Evolutionary conservation across 345 rosid species (phyloP).

Genomic region (Salix koriyanagi): DNA sequence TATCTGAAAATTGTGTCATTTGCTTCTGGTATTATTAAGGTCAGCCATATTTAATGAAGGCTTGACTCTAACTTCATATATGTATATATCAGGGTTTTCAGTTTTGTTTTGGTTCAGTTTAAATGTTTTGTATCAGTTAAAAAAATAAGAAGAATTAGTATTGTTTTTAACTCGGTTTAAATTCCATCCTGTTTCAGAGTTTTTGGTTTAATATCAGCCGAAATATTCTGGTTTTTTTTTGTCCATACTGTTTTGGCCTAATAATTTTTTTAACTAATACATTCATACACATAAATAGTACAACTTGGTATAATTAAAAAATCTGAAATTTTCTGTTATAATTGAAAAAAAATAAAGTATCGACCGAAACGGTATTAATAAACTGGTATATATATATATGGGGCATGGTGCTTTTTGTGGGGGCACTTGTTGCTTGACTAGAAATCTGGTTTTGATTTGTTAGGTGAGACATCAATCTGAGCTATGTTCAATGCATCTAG

Average conservation of each 20-base stretch:
- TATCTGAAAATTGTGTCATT: neutral
- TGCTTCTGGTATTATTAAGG: neutral
- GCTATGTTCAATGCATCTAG: neutral
- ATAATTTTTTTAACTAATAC: too few relatives aligned
- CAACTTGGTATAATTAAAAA: too few relatives aligned
- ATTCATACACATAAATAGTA: too few relatives aligned
- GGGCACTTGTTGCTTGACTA: neutral
- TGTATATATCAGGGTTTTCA: neutral
- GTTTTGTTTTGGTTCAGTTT: too few relatives aligned
- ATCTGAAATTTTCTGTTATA: too few relatives aligned
- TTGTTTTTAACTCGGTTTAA: too few relatives aligned
- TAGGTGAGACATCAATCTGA: neutral
- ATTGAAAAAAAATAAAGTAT: too few relatives aligned
- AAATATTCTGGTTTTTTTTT: too few relatives aligned
- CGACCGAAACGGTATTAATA: too few relatives aligned
- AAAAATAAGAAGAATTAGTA: too few relatives aligned
- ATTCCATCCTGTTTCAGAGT: rapidly evolving
- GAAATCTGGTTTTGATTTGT: neutral
- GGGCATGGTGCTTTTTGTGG: neutral
- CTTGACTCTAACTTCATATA: neutral
- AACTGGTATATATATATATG: neutral
- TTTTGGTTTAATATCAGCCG: rapidly evolving
- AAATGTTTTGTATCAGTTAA: too few relatives aligned
- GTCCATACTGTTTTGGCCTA: too few relatives aligned
- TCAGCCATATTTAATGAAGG: neutral